A percentile compares a stretch with the other conserved stretches of the same genome.
Evolutionary conservation across 2,329 filamentous ascomycete genomes (phyloP).

Genomic region (Trichoderma semiorbis): DNA sequence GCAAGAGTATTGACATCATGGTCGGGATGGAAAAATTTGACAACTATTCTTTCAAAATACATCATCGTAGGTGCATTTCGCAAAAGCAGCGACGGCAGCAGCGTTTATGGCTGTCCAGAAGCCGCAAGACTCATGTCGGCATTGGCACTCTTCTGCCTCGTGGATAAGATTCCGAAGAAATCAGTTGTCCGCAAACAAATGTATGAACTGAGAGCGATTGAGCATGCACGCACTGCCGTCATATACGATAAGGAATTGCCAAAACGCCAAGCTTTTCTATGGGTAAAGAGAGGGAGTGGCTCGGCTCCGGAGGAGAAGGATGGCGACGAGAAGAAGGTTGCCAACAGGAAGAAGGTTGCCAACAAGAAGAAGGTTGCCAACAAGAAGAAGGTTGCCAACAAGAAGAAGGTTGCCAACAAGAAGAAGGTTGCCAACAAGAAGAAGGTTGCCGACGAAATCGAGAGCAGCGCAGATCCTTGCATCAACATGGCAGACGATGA

Average conservation of each 20-base stretch:
- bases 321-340: too few relatives aligned
- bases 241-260: not conserved
- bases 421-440: too few relatives aligned
- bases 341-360: not conserved
- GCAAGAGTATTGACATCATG: not conserved
- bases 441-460: not conserved
- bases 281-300: not conserved
- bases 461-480: not conserved
- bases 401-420: too few relatives aligned
- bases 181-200: not conserved
- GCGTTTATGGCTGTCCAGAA: not conserved
- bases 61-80: not conserved
- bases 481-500: not conserved
- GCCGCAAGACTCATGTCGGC: not conserved
- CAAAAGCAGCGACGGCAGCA: not conserved
- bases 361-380: too few relatives aligned
- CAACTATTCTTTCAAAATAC: not conserved
- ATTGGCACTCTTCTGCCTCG: not conserved
- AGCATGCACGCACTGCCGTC: not conserved
- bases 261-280: not conserved
- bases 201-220: not conserved
- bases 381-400: not conserved
- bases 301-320: not conserved
- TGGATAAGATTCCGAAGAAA: accelerated
- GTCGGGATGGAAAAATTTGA: not conserved